These are phyloP conservation scores for Vigna mungo DNA, from an alignment of 306 rosid species.

Conservation along the genomic window DNA sequence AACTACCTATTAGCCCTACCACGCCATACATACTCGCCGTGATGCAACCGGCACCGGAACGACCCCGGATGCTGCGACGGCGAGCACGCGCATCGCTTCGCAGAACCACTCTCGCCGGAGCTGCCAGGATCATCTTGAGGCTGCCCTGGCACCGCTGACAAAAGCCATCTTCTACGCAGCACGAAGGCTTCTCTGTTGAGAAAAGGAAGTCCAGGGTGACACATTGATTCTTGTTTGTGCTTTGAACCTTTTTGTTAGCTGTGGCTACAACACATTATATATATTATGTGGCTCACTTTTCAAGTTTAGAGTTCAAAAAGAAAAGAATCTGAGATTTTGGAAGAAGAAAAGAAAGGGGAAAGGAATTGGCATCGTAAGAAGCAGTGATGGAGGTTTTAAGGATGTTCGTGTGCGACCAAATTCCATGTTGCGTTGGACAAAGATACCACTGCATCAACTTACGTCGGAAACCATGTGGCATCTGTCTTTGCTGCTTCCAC, in stretches of 20 bases:
- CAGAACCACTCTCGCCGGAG: constrained; percentile 3
- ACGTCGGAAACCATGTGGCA: constrained; percentile 16
- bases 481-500: constrained; percentile 37
- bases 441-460: constrained; percentile 9
- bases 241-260: constrained; percentile 8
- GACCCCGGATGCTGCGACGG: constrained; percentile 88
- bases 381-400: background rate
- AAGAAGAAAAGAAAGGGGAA: constrained; percentile 48
- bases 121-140: constrained; percentile 15
- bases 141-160: constrained; percentile 36
- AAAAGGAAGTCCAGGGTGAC: constrained; percentile 57
- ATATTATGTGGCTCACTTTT: constrained; percentile 32
- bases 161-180: constrained; percentile 50
- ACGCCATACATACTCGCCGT: constrained; percentile 70
- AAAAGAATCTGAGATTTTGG: constrained; percentile 48
- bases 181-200: constrained; percentile 39
- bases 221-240: constrained; percentile 53
- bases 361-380: constrained; percentile 42
- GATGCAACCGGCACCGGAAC: constrained; percentile 89
- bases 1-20: constrained; percentile 42
- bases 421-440: too few species aligned
- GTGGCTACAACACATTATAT: background rate
- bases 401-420: background rate
- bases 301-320: constrained; percentile 46
- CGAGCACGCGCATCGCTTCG: constrained; percentile 69